These are phyloP conservation scores for Candida methanosorbosa DNA, from an alignment of 805 yeast genomes.

Conservation along the genomic window DNA sequence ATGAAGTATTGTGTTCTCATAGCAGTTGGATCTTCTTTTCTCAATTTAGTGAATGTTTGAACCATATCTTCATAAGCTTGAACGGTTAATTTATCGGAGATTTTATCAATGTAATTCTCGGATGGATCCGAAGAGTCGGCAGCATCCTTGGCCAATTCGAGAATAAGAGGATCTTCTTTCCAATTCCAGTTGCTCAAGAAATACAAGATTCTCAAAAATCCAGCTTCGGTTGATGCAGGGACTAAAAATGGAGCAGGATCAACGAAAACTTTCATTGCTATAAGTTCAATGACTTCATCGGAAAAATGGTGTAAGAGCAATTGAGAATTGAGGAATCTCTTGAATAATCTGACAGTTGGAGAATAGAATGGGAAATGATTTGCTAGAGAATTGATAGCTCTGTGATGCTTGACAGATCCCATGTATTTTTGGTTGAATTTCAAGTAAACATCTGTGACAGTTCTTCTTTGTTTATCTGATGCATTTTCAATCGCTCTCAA, in stretches of 20 bases:
- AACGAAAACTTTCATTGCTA: slow-evolving; percentile 77
- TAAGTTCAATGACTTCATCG: slow-evolving; percentile 74
- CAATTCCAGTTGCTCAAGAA: slow-evolving; percentile 87
- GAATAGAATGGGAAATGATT: slow-evolving; percentile 67
- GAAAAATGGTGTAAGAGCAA: slow-evolving; percentile 58
- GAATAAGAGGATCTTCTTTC: slow-evolving; percentile 77
- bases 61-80: slow-evolving; percentile 54
- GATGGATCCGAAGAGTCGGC: slow-evolving; percentile 16
- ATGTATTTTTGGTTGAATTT: slow-evolving; percentile 58
- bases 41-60: slow-evolving; percentile 54
- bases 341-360: slow-evolving; percentile 76
- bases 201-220: slow-evolving; percentile 65
- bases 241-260: slow-evolving; percentile 79
- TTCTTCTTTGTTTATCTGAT: slow-evolving; percentile 48
- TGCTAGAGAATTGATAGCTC: slow-evolving; percentile 64
- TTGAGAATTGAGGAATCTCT: slow-evolving; percentile 86
- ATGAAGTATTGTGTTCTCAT: slow-evolving; percentile 72
- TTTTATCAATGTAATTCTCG: slow-evolving; percentile 27
- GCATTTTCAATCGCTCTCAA: slow-evolving; percentile 63
- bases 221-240: slow-evolving; percentile 74
- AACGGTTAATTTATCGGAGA: slow-evolving; percentile 55
- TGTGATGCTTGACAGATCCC: slow-evolving; percentile 70
- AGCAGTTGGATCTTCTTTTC: slow-evolving; percentile 78
- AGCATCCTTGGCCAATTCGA: slow-evolving; percentile 60
- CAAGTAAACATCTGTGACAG: slow-evolving; percentile 52